phyloP scores from a whole-genome alignment of 345 rosid genomes.

The Boechera divaricarpa region DNA sequence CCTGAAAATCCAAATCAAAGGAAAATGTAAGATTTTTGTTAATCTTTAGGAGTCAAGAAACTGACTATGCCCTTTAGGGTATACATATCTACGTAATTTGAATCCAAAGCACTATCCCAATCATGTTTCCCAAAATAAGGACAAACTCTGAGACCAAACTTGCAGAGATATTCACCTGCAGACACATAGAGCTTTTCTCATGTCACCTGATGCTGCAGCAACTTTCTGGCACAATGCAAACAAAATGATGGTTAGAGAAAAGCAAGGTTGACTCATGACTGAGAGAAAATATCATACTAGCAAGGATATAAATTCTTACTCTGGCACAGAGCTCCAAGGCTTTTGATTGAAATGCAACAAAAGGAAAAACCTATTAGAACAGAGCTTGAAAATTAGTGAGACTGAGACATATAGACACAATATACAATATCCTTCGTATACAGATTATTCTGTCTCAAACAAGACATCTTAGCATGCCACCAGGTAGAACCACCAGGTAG shows the following conservation, averaged over 20 bases:
- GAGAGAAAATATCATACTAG: background rate
- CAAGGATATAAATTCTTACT: constrained; percentile 52
- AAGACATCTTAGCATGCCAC: background rate
- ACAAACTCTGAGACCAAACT: background rate
- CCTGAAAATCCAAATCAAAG: constrained; percentile 40
- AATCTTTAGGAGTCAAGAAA: too few relatives aligned
- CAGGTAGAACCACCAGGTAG: background rate
- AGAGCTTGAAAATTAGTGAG: constrained; percentile 1
- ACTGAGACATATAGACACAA: background rate
- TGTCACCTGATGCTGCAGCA: constrained; percentile 42
- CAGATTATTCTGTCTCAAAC: background rate
- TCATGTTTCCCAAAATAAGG: background rate
- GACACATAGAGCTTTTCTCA: constrained; percentile 41
- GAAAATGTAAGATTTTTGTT: background rate
- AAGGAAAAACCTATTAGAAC: constrained; percentile 61
- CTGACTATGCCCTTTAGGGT: background rate
- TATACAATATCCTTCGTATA: background rate
- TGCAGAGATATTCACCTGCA: constrained; percentile 35
- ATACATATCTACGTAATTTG: background rate
- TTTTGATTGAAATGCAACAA: constrained; percentile 65
- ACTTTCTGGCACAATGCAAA: constrained; percentile 34
- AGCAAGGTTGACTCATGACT: background rate
- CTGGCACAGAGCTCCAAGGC: constrained; percentile 96
- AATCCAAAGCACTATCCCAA: background rate
- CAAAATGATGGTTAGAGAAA: background rate